phyloP scores from a whole-genome alignment of 169 alveolate genomes.

The Plasmodium cynomolgi region DNA sequence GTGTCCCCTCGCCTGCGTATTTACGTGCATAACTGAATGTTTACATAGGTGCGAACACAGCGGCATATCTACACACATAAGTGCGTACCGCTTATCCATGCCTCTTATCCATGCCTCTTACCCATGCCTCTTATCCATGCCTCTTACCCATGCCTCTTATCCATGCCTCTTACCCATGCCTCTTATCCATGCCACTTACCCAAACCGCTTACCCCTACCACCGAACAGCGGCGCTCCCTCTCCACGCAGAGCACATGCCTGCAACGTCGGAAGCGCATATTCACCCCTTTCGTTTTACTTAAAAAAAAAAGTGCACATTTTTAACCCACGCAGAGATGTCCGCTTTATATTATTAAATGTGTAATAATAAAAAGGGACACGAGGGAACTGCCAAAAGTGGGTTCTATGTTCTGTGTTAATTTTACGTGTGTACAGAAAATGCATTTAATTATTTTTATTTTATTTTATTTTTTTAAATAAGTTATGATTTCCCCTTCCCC shows the following conservation, averaged over 20 bases:
- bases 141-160: neutral
- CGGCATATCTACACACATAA: neutral
- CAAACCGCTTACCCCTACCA: neutral
- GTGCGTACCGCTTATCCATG: neutral
- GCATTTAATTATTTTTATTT: neutral
- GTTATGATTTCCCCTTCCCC: neutral
- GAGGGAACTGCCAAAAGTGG: neutral
- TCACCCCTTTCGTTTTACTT: neutral
- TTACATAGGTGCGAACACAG: neutral
- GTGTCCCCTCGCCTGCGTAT: neutral
- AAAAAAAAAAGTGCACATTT: neutral
- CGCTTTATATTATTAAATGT: slow-evolving; percentile 48
- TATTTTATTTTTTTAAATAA: neutral
- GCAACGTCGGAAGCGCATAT: slow-evolving; percentile 22
- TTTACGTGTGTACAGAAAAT: neutral
- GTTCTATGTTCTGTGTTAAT: neutral
- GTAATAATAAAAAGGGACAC: slow-evolving; percentile 29
- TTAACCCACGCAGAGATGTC: neutral
- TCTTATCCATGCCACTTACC: too few relatives aligned
- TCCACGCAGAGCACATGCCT: neutral
- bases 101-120: too few relatives aligned
- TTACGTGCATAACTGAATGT: neutral
- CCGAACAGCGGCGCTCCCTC: neutral
- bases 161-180: too few relatives aligned
- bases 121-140: neutral